Base-by-base conservation (phyloP, 164 flowering plant species). In the Umbilicus rupestris region DNA sequence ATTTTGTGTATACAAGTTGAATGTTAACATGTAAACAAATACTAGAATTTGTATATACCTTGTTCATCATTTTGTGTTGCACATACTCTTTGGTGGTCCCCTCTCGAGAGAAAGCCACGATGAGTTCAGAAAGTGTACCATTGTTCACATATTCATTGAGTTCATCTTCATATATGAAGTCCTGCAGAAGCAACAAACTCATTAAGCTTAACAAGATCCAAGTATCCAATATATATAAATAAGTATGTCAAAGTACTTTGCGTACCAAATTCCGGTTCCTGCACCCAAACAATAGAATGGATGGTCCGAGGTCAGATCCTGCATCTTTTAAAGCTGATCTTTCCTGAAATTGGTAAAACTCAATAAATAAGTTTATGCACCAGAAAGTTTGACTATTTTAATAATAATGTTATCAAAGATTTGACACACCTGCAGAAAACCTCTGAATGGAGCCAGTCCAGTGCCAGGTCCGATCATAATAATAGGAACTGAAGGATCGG, bases 401-500 rank as follows among this genome's bases (percentile, higher is more conserved):
- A 63, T 20, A 22, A 45, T 33, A 20, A n/a, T 46, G 39, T n/a
- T n/a, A n/a, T n/a, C 26, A 22, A 39, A 6, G 33, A 59, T 42
- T 4, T 8, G 10, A 55, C 65, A 71, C 68, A 91, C 97, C 94
- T 89, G 98, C 65, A 92, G 77, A 77, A 93, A 93, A 39, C 98
- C 98, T 75, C 98, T 86, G 72, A 93, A 93, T 58, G 98, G 98
- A 76, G 98, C 98, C 78, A 95, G 81, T 37, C 99, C 97, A 26
- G 99, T 95, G 20, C 99, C 99, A 65, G 99, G 99, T 39, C 98
- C 98, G 74, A 93, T 84, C 97, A 93, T 90, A 65, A 93, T 84
- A 58, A 93, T 71, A 14, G 98, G 98, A 35, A 84, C 72, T 46
- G 78, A 76, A 70, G 89, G 47, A 76, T 90, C 92, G 2, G 86